phyloP scores from a whole-genome alignment of 2,329 filamentous ascomycete genomes.

The Stagonosporopsis cucurbitacearum region DNA sequence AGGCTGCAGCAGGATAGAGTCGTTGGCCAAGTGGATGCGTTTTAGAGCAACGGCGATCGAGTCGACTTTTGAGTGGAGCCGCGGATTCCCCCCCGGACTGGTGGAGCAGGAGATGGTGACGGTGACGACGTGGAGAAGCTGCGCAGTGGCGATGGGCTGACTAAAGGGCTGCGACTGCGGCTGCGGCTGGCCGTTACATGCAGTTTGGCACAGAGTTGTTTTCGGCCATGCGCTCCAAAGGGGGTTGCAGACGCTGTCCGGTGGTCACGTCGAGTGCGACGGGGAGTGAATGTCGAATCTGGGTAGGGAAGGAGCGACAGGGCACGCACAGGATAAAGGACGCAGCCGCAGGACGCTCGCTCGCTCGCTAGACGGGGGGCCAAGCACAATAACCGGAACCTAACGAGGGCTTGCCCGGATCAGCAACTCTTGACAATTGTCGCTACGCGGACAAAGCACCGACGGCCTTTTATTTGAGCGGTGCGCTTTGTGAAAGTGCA shows the following conservation, averaged over 20 bases:
- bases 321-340: conserved; percentile 15
- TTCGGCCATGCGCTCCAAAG: conserved; percentile 34
- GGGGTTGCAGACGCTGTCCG: conserved; percentile 14
- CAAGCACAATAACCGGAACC: conserved; percentile 14
- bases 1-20: conserved; percentile 1
- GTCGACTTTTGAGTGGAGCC: conserved; percentile 10
- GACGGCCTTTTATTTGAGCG: conserved; percentile 4
- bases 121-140: conserved; percentile 29
- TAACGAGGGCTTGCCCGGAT: conserved; percentile 14
- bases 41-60: conserved; percentile 6
- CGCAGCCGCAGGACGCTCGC: conserved; percentile 16
- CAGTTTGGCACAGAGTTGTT: conserved; percentile 20
- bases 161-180: conserved; percentile 17
- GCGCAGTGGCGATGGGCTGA: conserved; percentile 33
- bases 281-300: conserved; percentile 15
- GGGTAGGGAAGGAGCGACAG: conserved; percentile 10
- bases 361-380: conserved; percentile 15
- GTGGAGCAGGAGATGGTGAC: conserved; percentile 29
- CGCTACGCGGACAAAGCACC: conserved; percentile 14
- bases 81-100: conserved; percentile 9
- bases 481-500: background rate
- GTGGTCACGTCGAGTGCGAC: conserved; percentile 18
- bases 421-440: conserved; percentile 14
- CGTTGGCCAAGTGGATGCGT: background rate
- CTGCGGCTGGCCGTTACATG: conserved; percentile 23